Evolutionary conservation across 1,139 yeast genomes (phyloP), one percentile per base, ranked within the genome.

Genomic region (Arxiozyma telluris): DNA sequence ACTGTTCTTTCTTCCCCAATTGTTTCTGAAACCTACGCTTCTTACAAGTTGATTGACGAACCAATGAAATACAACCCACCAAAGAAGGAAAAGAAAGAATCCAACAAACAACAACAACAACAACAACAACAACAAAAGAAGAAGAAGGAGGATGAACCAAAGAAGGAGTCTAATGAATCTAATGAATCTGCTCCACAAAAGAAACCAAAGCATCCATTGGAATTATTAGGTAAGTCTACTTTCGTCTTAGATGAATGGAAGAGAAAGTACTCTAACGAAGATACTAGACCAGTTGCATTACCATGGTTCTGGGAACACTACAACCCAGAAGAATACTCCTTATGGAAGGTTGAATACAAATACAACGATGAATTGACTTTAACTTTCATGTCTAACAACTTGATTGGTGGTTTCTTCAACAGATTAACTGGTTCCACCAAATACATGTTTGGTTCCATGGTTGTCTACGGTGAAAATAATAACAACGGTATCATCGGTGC

Each of bases 271-370:
- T 91, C 98, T 63, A 93, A 93, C 82, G 94, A 90, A 76, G 98
- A 93, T 71, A 91, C 98, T 70, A 89, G 97, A 78, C 85, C 83
- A 72, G 82, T 74, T 64, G 97, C 98, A 64, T 80, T 93, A 65
- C 98, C 98, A 72, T 93, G 94, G 93, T 93, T 93, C 91, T 93
- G 97, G 96, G 86, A 87, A 74, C 83, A 87, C 78, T 91, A 81
- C 81, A 84, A 91, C 77, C 83, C 94, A 63, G 81, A 84, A 65
- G 98, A 93, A 76, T 93, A 91, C 89, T 91, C 98, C 57, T 75
- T 93, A 69, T 93, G 90, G 90, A 88, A 81, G 80, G 96, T 91
- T 68, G 96, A 84, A 72, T 93, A 87, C 90, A 89, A 87, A 82
- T 93, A 93, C 82, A 91, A 93, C 75, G 98, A 93, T 67, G 98